Conservation (phyloP, 768 basidiomycete species). For the Tulasnella sp. region DNA sequence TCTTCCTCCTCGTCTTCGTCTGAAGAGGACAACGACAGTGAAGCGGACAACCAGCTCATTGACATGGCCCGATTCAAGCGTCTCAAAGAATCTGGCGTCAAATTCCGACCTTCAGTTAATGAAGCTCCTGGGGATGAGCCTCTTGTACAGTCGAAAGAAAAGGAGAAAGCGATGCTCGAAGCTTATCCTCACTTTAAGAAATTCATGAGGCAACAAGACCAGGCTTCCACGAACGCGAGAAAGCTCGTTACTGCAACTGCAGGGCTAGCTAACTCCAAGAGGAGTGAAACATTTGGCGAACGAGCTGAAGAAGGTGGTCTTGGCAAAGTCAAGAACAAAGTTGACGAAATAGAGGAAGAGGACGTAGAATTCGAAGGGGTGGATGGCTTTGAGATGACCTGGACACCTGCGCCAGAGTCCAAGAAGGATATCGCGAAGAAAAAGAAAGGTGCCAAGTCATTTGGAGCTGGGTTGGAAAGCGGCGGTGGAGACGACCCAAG, state of each 20-base stretch:
- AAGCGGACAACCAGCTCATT: constrained; percentile 29
- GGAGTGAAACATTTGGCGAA: constrained; percentile 27
- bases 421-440: constrained; percentile 38
- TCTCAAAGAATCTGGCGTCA: constrained; percentile 22
- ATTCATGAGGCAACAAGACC: neutral
- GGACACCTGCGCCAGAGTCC: constrained; percentile 30
- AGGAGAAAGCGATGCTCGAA: constrained; percentile 11
- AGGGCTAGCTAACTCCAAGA: constrained; percentile 32
- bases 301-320: neutral
- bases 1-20: neutral
- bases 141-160: neutral
- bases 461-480: constrained; percentile 87
- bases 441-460: constrained; percentile 63
- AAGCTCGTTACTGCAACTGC: constrained; percentile 25
- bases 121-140: constrained; percentile 24
- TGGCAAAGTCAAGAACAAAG: neutral
- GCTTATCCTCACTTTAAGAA: constrained; percentile 10
- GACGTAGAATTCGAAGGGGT: constrained; percentile 54
- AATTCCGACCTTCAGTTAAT: constrained; percentile 22
- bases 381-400: constrained; percentile 36
- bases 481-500: constrained; percentile 51
- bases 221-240: neutral
- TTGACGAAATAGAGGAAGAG: constrained; percentile 23
- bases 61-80: constrained; percentile 5
- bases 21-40: constrained; percentile 28